Conservation (phyloP, 208 protist genomes). For the Leishmania braziliensis region DNA sequence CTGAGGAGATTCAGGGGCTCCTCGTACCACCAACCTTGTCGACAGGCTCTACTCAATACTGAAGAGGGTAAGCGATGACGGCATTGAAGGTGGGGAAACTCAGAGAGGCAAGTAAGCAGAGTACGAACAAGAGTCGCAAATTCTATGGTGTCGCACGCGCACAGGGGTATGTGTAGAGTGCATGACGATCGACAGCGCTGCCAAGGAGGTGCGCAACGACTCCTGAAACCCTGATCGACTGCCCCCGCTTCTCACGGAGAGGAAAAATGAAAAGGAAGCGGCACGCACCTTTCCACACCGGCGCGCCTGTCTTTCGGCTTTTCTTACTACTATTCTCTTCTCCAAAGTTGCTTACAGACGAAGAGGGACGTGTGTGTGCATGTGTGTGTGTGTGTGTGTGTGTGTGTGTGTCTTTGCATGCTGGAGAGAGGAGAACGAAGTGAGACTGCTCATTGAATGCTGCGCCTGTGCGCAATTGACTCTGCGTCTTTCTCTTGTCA, state of each 20-base stretch:
- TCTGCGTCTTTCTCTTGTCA: background rate
- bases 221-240: background rate
- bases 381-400: slow-evolving; percentile 2
- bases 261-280: background rate
- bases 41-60: slow-evolving; percentile 7
- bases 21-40: slow-evolving; percentile 26
- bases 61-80: background rate
- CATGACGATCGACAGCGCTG: background rate
- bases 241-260: background rate
- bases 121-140: background rate
- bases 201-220: background rate
- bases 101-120: background rate
- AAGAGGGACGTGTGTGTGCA: background rate
- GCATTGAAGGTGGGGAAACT: background rate
- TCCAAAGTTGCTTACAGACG: background rate
- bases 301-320: background rate
- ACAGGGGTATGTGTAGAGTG: background rate
- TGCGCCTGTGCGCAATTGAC: background rate
- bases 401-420: background rate
- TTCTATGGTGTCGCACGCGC: background rate
- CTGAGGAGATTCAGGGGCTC: slow-evolving; percentile 47
- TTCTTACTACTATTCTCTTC: background rate
- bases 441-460: background rate
- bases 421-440: background rate
- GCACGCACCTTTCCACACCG: background rate